These are phyloP conservation scores for Monotropa hypopitys DNA, from an alignment of 179 eudicot species.

Conservation along the genomic window DNA sequence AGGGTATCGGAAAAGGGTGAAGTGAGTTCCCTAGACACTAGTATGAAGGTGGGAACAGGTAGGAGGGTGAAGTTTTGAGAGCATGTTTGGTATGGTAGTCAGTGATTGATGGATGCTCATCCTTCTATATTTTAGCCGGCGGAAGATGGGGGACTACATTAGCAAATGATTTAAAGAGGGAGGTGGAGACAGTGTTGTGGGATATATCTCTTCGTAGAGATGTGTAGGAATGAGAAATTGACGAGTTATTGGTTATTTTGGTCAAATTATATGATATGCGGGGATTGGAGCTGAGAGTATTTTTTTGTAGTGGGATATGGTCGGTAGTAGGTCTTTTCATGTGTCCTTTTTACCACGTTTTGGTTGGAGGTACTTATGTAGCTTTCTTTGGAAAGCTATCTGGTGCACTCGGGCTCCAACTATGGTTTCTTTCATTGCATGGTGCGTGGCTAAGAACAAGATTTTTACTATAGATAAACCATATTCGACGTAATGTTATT, in stretches of 20 bases:
- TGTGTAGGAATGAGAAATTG: background rate
- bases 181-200: too few relatives aligned
- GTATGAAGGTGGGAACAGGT: too few relatives aligned
- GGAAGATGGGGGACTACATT: too few relatives aligned
- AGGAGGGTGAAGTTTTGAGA: too few relatives aligned
- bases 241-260: background rate
- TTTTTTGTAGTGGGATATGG: background rate
- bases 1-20: too few relatives aligned
- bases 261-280: background rate
- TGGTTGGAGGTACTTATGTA: background rate
- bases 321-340: background rate
- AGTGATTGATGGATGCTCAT: too few relatives aligned
- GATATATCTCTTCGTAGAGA: background rate
- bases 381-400: background rate
- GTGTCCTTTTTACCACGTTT: background rate
- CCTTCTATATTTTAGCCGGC: too few relatives aligned
- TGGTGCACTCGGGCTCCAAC: background rate
- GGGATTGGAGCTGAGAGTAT: background rate
- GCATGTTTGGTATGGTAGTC: too few relatives aligned
- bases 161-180: too few relatives aligned
- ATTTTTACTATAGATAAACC: background rate
- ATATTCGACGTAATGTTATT: background rate
- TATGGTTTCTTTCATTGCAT: background rate
- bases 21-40: too few relatives aligned
- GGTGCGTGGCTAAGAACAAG: background rate